Evolutionary conservation across 2,329 filamentous ascomycete genomes (phyloP), one percentile per base, ranked within the genome.

Genomic region (Pestalotiopsis sp.): DNA sequence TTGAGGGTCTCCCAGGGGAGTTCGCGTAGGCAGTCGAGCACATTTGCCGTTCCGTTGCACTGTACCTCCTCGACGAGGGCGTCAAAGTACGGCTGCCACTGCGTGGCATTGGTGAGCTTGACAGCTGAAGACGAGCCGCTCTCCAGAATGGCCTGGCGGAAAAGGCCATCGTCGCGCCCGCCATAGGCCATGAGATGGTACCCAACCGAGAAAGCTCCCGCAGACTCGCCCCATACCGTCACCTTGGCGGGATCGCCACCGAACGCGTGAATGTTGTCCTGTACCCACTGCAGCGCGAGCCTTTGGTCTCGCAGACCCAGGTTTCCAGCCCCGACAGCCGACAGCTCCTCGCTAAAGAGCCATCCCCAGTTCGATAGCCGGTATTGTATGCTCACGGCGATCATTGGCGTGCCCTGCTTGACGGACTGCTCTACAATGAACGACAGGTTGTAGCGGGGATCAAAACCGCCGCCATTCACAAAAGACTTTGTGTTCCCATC

Each of bases 401-500:
- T 82, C 60, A 88, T 83, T 0, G 84, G 85, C 70, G 83, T 84
- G 58, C 81, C 81, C 52, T 84, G 82, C 56, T 79, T 73, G 3
- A 83, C 80, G 0, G 83, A 82, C 61, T 85, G 83, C 3, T 67
- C 65, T 1, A 69, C 68, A 1, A 69, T 65, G 39, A 61, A 68
- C 13, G 68, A 67, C 13, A 90, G 81, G 74, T 91, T 91, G 75
- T 91, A 92, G 39, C 88, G 82, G 4, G 85, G 80, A 69, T 90
- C 87, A 70, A 79, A 71, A 71, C 76, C 73, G 3, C 76, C 81
- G 69, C 84, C 80, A 66, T 83, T 83, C 70, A 75, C 78, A 17
- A 72, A 73, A 3, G 27, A 27, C 59, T 62, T 25, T 3, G 12
- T 11, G 14, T n/a, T 20, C 14, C 59, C 74, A 77, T 0, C 78